Percentiles rank a stretch among this genome's conserved stretches.
Evolutionary conservation across 805 yeast genomes (phyloP).

Genomic region (Pichia deserticola): DNA sequence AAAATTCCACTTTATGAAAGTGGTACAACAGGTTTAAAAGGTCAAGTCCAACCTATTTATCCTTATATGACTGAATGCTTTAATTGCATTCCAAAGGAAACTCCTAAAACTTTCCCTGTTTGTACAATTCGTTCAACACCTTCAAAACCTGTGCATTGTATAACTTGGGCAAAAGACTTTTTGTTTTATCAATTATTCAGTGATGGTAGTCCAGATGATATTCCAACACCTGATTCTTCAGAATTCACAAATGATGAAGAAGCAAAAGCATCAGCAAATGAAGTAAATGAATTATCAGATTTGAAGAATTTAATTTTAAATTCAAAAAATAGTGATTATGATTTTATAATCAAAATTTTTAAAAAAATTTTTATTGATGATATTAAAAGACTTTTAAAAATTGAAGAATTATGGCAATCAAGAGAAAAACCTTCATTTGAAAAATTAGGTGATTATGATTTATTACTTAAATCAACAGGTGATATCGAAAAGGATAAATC

Average conservation of each 20-base stretch:
- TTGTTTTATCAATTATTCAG: constrained; percentile 75
- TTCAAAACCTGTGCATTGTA: constrained; percentile 90
- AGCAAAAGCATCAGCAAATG: constrained; percentile 55
- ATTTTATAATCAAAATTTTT: constrained; percentile 40
- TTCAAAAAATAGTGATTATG: constrained; percentile 12
- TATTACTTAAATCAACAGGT: not conserved
- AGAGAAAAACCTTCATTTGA: constrained; percentile 52
- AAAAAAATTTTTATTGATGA: constrained; percentile 64
- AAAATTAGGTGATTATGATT: not conserved
- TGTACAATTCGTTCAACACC: constrained; percentile 97
- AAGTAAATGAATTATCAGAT: constrained; percentile 56
- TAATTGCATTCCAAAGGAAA: constrained; percentile 80
- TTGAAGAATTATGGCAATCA: constrained; percentile 74
- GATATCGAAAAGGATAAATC: not conserved
- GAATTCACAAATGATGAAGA: constrained; percentile 64
- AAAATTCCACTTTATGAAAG: constrained; percentile 78
- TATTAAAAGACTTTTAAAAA: constrained; percentile 60
- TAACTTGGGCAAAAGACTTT: constrained; percentile 96
- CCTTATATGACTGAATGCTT: constrained; percentile 86
- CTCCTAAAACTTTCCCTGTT: constrained; percentile 89
- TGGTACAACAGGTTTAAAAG: constrained; percentile 93
- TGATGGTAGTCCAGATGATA: constrained; percentile 29
- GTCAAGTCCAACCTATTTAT: constrained; percentile 88
- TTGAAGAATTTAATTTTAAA: constrained; percentile 33
- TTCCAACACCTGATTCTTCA: constrained; percentile 24